phyloP scores from a whole-genome alignment of 441 rosid species.

The Capsella rubella region DNA sequence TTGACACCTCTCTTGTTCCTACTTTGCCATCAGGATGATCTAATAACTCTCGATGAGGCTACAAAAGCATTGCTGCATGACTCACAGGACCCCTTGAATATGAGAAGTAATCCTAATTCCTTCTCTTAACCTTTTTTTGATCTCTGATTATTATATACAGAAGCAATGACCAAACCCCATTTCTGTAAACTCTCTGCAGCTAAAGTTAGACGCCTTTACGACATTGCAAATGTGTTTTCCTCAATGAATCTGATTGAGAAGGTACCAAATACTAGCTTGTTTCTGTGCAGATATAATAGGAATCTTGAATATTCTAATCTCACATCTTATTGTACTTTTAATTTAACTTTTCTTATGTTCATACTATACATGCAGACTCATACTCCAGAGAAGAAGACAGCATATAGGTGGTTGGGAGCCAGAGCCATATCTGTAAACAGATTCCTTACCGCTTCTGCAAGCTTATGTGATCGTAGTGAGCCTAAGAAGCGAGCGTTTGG shows the following conservation, averaged over 20 bases:
- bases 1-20: constrained; percentile 25
- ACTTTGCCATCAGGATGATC: constrained; percentile 51
- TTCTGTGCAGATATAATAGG: constrained; percentile 3
- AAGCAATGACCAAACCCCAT: constrained; percentile 32
- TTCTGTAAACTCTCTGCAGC: constrained; percentile 56
- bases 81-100: constrained; percentile 57
- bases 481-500: constrained; percentile 73
- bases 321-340: constrained; percentile 23
- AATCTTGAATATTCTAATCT: not conserved
- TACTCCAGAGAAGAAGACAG: constrained; percentile 77
- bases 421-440: constrained; percentile 46
- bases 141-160: constrained; percentile 1
- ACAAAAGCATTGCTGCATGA: constrained; percentile 71
- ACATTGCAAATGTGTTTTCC: constrained; percentile 86
- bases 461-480: constrained; percentile 42
- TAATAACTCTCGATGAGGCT: constrained; percentile 78
- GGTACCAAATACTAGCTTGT: constrained; percentile 49
- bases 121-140: constrained; percentile 17
- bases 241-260: constrained; percentile 82
- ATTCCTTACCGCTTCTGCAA: constrained; percentile 34
- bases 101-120: constrained; percentile 64
- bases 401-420: constrained; percentile 89
- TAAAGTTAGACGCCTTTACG: constrained; percentile 84
- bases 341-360: constrained; percentile 16
- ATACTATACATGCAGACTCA: constrained; percentile 64